phyloP scores from a whole-genome alignment of 306 rosid genomes.

The Glycine latifolia region DNA sequence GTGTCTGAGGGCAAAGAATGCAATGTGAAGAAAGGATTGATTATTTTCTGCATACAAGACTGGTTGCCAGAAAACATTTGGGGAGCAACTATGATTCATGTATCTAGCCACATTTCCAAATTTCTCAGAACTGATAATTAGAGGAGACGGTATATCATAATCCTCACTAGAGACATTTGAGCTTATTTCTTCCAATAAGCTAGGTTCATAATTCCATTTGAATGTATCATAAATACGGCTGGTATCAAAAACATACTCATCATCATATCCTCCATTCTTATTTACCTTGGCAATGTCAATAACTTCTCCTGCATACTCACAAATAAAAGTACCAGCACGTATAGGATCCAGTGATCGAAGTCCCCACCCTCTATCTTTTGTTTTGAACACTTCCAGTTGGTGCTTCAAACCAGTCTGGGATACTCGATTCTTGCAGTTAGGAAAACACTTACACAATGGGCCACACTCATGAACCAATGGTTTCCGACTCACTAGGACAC shows the following conservation, averaged over 20 bases:
- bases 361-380: slow-evolving; percentile 76
- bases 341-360: slow-evolving; percentile 71
- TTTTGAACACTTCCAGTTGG: slow-evolving; percentile 67
- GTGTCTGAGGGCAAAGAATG: slow-evolving; percentile 66
- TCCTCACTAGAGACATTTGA: slow-evolving; percentile 50
- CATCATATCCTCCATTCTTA: slow-evolving; percentile 45
- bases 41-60: slow-evolving; percentile 59
- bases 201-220: slow-evolving; percentile 67
- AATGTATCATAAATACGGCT: slow-evolving; percentile 55
- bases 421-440: slow-evolving; percentile 69
- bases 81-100: slow-evolving; percentile 79
- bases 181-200: slow-evolving; percentile 57
- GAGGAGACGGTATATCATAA: slow-evolving; percentile 57
- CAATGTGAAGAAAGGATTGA: slow-evolving; percentile 64
- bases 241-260: slow-evolving; percentile 69
- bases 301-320: slow-evolving; percentile 75
- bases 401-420: slow-evolving; percentile 63
- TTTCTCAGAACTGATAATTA: slow-evolving; percentile 63
- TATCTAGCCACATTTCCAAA: slow-evolving; percentile 73
- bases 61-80: slow-evolving; percentile 81
- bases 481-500: slow-evolving; percentile 62
- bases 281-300: slow-evolving; percentile 51
- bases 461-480: slow-evolving; percentile 74
- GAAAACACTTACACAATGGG: slow-evolving; percentile 62
- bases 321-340: slow-evolving; percentile 71